Base-by-base conservation (phyloP, 2,329 filamentous ascomycete genomes). In the Cytospora piceicola region DNA sequence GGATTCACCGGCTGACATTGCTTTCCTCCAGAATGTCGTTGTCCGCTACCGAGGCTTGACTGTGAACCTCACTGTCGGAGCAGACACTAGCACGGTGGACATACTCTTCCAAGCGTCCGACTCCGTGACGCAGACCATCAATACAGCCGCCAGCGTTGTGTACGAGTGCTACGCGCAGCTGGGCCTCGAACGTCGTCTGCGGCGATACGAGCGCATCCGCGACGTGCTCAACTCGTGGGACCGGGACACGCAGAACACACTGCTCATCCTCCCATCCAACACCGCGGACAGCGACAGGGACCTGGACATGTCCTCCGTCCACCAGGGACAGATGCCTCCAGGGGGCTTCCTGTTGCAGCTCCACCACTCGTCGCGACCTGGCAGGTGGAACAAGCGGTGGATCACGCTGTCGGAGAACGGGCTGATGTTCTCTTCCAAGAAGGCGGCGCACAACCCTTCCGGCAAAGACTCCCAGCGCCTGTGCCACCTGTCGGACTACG, bases 141-240 rank as follows among this genome's bases (percentile, higher is more conserved):
- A 89, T 68, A 82, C 88, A 0, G 79, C 83, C 14, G 85, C 83
- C 15, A 90, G 89, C 61, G 83, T 95, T n/a, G 76, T 97, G 14
- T 77, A 93, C 22, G 94, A 98, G 76, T 87, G 85, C 24, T 97
- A 93, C 75, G 80, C 83, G 24, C 84, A 88, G 54, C 83, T 95
- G 0, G 92, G 92, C 34, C 82, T 98, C 2, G 91, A 96, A 75
- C 88, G 94, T 49, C 90, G 91, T 0, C 79, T 98, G 30, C 90
- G 94, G 51, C 89, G 88, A 49, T 97, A 97, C 74, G 94, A 98
- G 78, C 88, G 87, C 68, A 85, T 98, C 36, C 87, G 92, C 67
- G 92, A 97, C 72, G 86, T 97, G 27, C 86, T 97, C 84, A 96
- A 96, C 75, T 96, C 93, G 0, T 98, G 94, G 94, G 92, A 96